Base-by-base conservation (phyloP, 345 rosid species). In the Eucalyptus tenuipes region DNA sequence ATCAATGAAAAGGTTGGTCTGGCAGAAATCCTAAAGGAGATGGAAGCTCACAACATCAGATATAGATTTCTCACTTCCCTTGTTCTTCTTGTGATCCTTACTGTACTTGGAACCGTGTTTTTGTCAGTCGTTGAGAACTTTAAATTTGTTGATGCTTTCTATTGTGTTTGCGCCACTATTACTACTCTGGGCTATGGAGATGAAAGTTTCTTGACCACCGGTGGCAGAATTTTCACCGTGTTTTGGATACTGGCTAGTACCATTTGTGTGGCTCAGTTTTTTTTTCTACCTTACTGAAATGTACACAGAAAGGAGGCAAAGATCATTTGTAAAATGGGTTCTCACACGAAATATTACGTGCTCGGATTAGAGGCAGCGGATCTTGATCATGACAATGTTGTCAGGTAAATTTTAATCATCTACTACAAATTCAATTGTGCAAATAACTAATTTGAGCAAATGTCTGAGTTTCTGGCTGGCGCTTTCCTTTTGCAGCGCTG, bases 151-250 rank as follows among this genome's bases (percentile, higher is more conserved):
- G 95, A 93, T 87, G 95, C 94, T 2, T 89, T 95, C 50, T 94
- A 93, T 86, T 94, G 95, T 84, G 97, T 93, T 53, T 93, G 91
- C 82, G 89, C 96, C 37, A 93, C 95, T 12, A 88, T 93, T 15
- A 93, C 95, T 5, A 94, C 97, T 42, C 92, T 93, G 2, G 97
- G 96, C 1, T 95, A 91, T 59, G 97, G 95, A 40, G 96, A 95
- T 61, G 85, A 92, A 88, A 95, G 94, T 92, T 93, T 94, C 92
- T 90, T 94, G 50, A 93, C 94, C 0, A 16, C 20, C 17, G 88
- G 57, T 5, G 97, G 96, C 64, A 93, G 95, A 3, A 27, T 91
- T 45, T 95, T 95, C 40, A 94, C 94, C 12, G 88, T 92, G 17
- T 90, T 95, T 52, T 94, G 97, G 97, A 93, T 95, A 71, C 85